Evolutionary conservation across 2,329 filamentous ascomycete species (phyloP).

Genomic region (Sclerotinia glacialis): DNA sequence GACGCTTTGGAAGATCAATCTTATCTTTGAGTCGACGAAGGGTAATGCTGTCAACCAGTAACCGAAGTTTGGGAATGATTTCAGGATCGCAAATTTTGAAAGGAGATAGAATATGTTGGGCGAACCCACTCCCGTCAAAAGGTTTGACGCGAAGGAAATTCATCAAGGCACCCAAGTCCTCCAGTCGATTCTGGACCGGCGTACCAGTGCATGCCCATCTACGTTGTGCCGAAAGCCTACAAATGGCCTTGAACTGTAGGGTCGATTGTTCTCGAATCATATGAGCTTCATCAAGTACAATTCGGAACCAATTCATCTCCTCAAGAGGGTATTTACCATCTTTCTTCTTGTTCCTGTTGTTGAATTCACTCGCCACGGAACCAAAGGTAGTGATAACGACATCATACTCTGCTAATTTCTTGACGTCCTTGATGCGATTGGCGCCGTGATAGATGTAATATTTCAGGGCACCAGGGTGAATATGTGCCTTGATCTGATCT

Average conservation of each 20-base stretch:
- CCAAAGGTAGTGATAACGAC: slow-evolving; percentile 91
- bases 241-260: slow-evolving; percentile 80
- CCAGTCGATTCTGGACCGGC: slow-evolving; percentile 88
- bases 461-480: slow-evolving; percentile 60
- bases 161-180: slow-evolving; percentile 83
- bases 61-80: slow-evolving; percentile 78
- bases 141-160: slow-evolving; percentile 82
- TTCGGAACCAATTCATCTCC: slow-evolving; percentile 85
- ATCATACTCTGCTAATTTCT: slow-evolving; percentile 70
- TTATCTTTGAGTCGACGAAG: slow-evolving; percentile 88
- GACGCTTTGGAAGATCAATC: slow-evolving; percentile 73
- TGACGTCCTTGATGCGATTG: slow-evolving; percentile 66
- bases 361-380: slow-evolving; percentile 77
- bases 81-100: slow-evolving; percentile 85
- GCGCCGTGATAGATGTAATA: slow-evolving; percentile 87
- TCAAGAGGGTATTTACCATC: slow-evolving; percentile 63
- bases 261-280: slow-evolving; percentile 85
- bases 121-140: slow-evolving; percentile 78
- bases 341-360: slow-evolving; percentile 59
- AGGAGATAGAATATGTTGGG: slow-evolving; percentile 74
- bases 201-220: slow-evolving; percentile 98
- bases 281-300: slow-evolving; percentile 93
- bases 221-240: slow-evolving; percentile 71
- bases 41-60: slow-evolving; percentile 93
- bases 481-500: slow-evolving; percentile 81